A percentile compares a stretch with the other conserved stretches of the same genome.
These are phyloP conservation scores for Closterium sp. DNA, from an alignment of 139 green algal genomes.

Conservation along the genomic window DNA sequence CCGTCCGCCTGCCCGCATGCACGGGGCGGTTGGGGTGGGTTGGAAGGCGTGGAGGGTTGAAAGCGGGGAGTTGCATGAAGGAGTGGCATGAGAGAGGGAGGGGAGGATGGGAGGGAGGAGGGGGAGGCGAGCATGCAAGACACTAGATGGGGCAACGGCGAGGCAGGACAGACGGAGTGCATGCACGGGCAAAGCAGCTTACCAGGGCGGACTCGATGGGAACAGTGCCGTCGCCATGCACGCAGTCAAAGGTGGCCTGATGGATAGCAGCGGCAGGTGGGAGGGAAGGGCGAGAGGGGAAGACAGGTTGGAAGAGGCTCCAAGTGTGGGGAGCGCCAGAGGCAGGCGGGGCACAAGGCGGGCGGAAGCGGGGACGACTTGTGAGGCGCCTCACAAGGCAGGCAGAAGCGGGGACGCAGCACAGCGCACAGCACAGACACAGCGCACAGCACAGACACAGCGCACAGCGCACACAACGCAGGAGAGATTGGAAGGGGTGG, in stretches of 20 bases:
- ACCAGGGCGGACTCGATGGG: constrained; percentile 19
- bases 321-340: too few species aligned
- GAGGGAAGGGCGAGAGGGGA: neutral
- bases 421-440: too few species aligned
- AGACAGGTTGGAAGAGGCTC: too few species aligned
- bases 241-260: constrained; percentile 30
- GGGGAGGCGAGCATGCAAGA: neutral
- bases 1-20: constrained; percentile 19
- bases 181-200: neutral
- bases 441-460: too few species aligned
- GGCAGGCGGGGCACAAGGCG: too few species aligned
- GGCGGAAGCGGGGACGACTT: too few species aligned
- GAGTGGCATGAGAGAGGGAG: too few species aligned
- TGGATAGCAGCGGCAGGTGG: neutral
- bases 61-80: too few species aligned
- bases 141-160: neutral
- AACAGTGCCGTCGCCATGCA: constrained; percentile 41
- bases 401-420: too few species aligned
- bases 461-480: too few species aligned
- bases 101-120: neutral
- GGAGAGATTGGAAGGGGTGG: neutral
- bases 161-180: neutral
- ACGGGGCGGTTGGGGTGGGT: neutral
- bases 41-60: neutral
- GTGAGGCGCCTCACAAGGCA: too few species aligned